Conservation (phyloP, 306 rosid species). For the Albizia julibrissin region DNA sequence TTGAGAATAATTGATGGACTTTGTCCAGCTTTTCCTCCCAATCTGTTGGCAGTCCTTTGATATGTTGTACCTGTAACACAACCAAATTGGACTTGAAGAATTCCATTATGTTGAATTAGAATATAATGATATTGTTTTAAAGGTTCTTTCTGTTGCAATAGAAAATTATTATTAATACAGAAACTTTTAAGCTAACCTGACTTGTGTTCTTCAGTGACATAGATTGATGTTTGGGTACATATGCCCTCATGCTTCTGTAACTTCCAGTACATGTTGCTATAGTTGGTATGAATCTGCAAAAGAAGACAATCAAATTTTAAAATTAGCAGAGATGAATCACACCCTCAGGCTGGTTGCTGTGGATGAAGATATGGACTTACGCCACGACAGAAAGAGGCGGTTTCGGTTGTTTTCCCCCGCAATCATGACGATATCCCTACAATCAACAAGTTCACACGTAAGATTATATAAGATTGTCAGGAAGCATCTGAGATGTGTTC, state of each 20-base stretch:
- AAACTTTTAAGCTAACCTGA: not conserved
- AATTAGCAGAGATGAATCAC: not conserved
- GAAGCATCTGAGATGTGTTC: not conserved
- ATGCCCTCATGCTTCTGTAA: constrained; percentile 8
- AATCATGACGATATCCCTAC: not conserved
- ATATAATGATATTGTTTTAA: not conserved
- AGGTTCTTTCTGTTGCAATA: not conserved
- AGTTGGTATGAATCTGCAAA: not conserved
- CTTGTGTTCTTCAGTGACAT: not conserved
- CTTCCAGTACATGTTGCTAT: not conserved
- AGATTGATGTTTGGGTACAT: constrained; percentile 8
- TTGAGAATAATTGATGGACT: not conserved
- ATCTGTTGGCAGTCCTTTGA: not conserved
- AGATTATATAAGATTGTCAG: not conserved
- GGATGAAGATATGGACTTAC: not conserved
- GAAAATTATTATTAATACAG: not conserved
- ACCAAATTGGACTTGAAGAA: not conserved
- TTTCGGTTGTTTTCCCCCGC: not conserved
- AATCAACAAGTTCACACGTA: not conserved
- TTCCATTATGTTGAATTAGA: not conserved
- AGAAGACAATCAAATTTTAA: not conserved
- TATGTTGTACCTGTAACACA: not conserved
- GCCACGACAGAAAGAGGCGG: not conserved
- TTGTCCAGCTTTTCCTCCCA: not conserved
- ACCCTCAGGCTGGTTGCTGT: not conserved